Base-by-base conservation (phyloP, 1,139 yeast genomes). In the Yamadazyma aaseri region DNA sequence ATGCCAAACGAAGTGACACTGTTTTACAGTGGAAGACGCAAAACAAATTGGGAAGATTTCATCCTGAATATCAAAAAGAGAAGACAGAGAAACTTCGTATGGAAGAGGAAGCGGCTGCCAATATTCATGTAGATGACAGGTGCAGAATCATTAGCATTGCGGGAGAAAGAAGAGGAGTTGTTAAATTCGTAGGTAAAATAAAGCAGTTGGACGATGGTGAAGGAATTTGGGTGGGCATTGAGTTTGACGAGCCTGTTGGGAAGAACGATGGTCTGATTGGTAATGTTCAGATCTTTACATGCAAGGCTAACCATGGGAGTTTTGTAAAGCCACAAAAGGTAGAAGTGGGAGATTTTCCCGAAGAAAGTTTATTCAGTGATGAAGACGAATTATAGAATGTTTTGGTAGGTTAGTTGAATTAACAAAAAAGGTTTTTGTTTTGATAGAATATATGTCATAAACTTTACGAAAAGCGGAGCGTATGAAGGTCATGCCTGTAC, bases 11-110 rank as follows among this genome's bases (percentile, higher is more conserved):
- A 35, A 38, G 58, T 3, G 77, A 81, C 36, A 71, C 92, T 0
- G 95, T 86, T 3, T 69, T 83, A 40, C 71, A 71, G 33, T 90
- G 96, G 95, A 89, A 89, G 57, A 70, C 71, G 40, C 61, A 69
- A 26, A 71, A 84, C 44, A 60, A 75, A 38, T 60, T 86, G 17
- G 96, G 96, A 0, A 64, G 92, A 33, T 89, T 82, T 52, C 76
- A 82, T 44, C 86, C 90, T 0, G 56, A 60, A 7, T 74, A 54
- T 34, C 55, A 56, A n/a, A 45, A 43, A 7, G 57, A 60, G 24
- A 55, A 51, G 39, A 29, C 42, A 12, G 32, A 44, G 28, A 36
- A 40, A 13, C 31, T 48, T 3, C 41, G 41, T 21, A 50, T 49
- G 30, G 58, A 58, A 32, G 42, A 40, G 20, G 43, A 37, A 15